A percentile compares a stretch with the other conserved stretches of the same genome.
phyloP scores from a whole-genome alignment of 768 basidiomycete genomes.

The Mycena vulgaris region DNA sequence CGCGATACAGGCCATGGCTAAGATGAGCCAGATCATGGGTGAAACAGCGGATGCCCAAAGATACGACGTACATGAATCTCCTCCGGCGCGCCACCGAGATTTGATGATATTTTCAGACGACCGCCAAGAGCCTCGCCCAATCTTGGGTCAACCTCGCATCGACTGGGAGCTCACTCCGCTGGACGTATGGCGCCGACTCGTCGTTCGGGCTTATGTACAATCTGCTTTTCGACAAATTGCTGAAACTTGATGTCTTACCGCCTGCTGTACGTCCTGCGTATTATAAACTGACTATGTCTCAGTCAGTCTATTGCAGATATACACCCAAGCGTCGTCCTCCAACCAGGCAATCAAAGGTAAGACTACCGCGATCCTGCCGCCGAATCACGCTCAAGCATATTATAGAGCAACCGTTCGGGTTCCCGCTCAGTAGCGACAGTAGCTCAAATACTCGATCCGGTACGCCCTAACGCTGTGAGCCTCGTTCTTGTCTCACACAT shows the following conservation, averaged over 20 bases:
- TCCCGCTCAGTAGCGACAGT: constrained; percentile 39
- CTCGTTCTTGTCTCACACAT: no score
- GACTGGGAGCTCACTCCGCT: constrained; percentile 33
- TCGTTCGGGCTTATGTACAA: constrained; percentile 67
- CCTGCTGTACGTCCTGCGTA: constrained; percentile 17
- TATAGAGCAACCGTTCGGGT: neutral
- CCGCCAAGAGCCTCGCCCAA: neutral
- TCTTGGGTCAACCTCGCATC: constrained; percentile 28
- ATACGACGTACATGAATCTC: constrained; percentile 43
- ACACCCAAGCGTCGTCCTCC: neutral
- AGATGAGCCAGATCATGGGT: constrained; percentile 58
- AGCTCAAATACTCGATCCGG: constrained; percentile 46
- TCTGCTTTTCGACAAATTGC: constrained; percentile 63
- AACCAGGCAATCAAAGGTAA: neutral
- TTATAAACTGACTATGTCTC: neutral
- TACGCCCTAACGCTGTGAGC: constrained; percentile 19
- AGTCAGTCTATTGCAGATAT: constrained; percentile 9
- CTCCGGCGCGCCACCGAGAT: neutral
- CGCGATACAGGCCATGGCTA: constrained; percentile 68
- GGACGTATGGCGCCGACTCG: constrained; percentile 38
- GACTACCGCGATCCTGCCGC: no score
- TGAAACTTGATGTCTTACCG: constrained; percentile 59
- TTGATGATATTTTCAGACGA: neutral
- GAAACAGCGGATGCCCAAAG: constrained; percentile 43
- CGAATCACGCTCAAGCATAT: neutral